Percentiles rank a stretch among this genome's conserved stretches.
These are phyloP conservation scores for Thermoascus crustaceus DNA, from an alignment of 2,329 filamentous ascomycete species.

Conservation along the genomic window DNA sequence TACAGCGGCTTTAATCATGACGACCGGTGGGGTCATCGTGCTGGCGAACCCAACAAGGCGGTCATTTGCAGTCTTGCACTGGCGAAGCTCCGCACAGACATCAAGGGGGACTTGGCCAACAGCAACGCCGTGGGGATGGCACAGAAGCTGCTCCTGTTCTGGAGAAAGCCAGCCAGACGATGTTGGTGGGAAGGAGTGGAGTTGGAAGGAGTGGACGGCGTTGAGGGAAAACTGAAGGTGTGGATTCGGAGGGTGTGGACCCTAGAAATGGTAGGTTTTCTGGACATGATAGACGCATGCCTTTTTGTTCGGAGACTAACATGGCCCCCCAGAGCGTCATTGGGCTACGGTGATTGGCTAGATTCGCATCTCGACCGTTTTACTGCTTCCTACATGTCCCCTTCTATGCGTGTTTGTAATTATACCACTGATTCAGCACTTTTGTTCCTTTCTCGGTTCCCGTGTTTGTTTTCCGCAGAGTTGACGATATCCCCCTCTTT, in stretches of 20 bases:
- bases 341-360: constrained; percentile 53
- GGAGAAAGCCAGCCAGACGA: constrained; percentile 89
- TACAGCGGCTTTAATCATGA: constrained; percentile 89
- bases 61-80: constrained; percentile 95
- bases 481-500: constrained; percentile 14
- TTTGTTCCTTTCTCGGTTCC: constrained; percentile 9
- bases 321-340: constrained; percentile 61
- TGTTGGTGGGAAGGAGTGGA: constrained; percentile 99
- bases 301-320: constrained; percentile 12
- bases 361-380: constrained; percentile 3
- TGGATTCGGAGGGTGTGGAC: constrained; percentile 99
- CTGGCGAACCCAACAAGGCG: constrained; percentile 96
- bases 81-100: constrained; percentile 84
- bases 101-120: constrained; percentile 66
- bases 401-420: no score
- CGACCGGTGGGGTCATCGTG: constrained; percentile 90
- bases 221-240: constrained; percentile 87
- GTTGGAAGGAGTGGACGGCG: constrained; percentile 77
- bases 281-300: background rate
- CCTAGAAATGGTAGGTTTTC: constrained; percentile 70
- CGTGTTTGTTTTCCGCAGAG: constrained; percentile 10
- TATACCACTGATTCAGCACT: constrained; percentile 8
- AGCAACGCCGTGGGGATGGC: constrained; percentile 87
- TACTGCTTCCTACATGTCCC: constrained; percentile 12
- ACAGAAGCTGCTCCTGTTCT: constrained; percentile 94